A percentile compares a stretch with the other conserved stretches of the same genome.
Evolutionary conservation across 75 land plant species (phyloP).

Genomic region (Picea glauca): DNA sequence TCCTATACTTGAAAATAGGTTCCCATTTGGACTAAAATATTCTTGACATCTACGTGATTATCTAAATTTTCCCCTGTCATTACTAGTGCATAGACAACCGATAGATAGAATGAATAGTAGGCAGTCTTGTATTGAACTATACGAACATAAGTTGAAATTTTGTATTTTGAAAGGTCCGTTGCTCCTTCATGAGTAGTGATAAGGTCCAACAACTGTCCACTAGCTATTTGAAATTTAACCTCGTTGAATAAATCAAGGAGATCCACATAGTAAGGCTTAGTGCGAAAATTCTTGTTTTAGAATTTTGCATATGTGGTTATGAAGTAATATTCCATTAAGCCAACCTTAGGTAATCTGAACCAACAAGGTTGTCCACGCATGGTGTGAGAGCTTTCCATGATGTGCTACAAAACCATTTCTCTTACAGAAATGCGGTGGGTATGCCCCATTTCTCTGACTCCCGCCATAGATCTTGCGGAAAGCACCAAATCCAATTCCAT

Average conservation of each 20-base stretch:
- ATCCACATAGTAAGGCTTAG: conserved; percentile 74
- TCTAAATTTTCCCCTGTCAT: conserved; percentile 80
- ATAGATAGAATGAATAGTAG: conserved; percentile 87
- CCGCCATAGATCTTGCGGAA: no score
- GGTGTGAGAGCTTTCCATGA: no score
- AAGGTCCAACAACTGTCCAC: conserved; percentile 94
- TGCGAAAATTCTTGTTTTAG: conserved; percentile 65
- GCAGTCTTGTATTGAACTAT: conserved; percentile 98
- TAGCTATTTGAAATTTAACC: conserved; percentile 93
- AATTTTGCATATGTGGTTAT: conserved; percentile 78
- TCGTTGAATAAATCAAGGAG: conserved; percentile 91
- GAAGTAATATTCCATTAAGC: conserved; percentile 75
- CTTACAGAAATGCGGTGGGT: no score
- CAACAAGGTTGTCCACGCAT: no score
- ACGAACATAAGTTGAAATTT: conserved; percentile 66
- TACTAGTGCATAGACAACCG: conserved; percentile 96
- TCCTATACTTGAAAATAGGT: conserved; percentile 99
- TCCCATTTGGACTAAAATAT: conserved; percentile 91
- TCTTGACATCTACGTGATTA: conserved; percentile 51
- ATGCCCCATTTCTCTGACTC: no score
- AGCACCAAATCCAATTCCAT: no score
- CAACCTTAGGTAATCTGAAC: conserved; percentile 46
- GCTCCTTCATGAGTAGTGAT: conserved; percentile 91
- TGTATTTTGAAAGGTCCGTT: conserved; percentile 82
- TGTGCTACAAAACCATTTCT: no score